Evolutionary conservation across 164 flowering plant genomes (phyloP).

Genomic region (Chimonanthus praecox): DNA sequence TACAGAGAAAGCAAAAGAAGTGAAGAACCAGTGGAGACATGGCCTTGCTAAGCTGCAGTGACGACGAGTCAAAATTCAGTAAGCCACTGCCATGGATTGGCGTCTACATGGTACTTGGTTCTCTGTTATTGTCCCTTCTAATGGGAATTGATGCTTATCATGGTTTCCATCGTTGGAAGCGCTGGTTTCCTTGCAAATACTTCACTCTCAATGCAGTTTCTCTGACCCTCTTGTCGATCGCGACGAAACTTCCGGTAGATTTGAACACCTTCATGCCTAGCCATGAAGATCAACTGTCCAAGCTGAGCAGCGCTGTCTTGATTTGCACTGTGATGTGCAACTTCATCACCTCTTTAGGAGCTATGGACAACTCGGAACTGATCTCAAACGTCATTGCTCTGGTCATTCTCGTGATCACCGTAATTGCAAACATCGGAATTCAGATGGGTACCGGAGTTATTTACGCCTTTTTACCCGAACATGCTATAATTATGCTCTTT

Average conservation of each 20-base stretch:
- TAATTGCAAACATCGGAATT: conserved; percentile 45
- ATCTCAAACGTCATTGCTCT: conserved; percentile 43
- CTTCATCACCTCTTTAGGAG: conserved; percentile 60
- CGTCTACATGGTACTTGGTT: conserved; percentile 48
- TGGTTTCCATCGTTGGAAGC: conserved; percentile 31
- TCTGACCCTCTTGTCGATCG: conserved; percentile 42
- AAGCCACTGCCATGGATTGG: conserved; percentile 16
- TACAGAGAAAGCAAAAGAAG: background rate
- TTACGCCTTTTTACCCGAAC: conserved; percentile 39
- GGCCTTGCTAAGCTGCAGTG: background rate
- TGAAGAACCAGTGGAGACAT: background rate
- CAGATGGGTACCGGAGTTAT: conserved; percentile 53
- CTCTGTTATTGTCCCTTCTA: conserved; percentile 38
- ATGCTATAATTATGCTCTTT: conserved; percentile 28
- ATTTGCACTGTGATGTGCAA: conserved; percentile 50
- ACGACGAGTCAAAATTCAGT: conserved; percentile 32
- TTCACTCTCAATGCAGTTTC: conserved; percentile 58
- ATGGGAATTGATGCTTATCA: conserved; percentile 40
- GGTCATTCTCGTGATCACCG: conserved; percentile 47
- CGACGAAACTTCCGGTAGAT: conserved; percentile 52
- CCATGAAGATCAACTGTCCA: conserved; percentile 47
- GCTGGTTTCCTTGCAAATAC: conserved; percentile 63
- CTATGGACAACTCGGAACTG: conserved; percentile 37
- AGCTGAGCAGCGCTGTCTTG: conserved; percentile 50
- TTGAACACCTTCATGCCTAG: conserved; percentile 59